Base-by-base conservation (phyloP, 495 filamentous ascomycete genomes). In the Xylaria venustula region DNA sequence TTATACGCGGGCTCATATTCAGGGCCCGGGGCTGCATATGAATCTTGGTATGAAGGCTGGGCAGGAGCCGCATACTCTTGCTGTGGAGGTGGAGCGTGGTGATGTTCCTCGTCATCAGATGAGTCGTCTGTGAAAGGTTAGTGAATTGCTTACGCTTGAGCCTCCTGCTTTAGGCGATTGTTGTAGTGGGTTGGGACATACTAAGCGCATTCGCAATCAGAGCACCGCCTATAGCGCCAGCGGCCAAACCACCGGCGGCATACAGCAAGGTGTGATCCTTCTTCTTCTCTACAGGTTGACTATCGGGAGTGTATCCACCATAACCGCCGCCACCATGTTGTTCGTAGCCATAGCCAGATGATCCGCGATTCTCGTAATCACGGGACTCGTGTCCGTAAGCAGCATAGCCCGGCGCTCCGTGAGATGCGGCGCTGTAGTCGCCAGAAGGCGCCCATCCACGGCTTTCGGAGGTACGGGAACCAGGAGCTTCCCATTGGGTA, bases 401-500 rank as follows among this genome's bases (percentile, higher is more conserved):
- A 7, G 54, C 57, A 50, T 63, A 67, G 4, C 62, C 60, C 8
- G 62, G 60, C 2, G 60, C 48, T 17, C 34, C 60, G n/a, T 58
- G 60, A 7, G 65, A 57, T 1, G 65, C 9, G 44, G 65, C 54
- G 22, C 46, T 22, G 2, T 58, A 54, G n/a, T 64, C 68, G 15
- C 63, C 63, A 20, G 45, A 23, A 2, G 67, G 61, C 0, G 58
- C 63, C 4, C 48, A 57, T 17, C 42, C 54, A 28, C 54, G 54
- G 32, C 17, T 49, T 19, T 49, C 54, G 7, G 9, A 25, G 44
- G 23, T 37, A 17, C 54, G 54, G 17, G 20, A 42, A 20, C 75
- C 76, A 4, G 84, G 84, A 0, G 74, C 71, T 60, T 87, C 85
- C 83, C 84, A 90, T 62, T 85, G 83, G 0, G 83, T 75, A 54